Conservation (phyloP, 2,329 filamentous ascomycete genomes). For the Cercospora zeae-maydis region DNA sequence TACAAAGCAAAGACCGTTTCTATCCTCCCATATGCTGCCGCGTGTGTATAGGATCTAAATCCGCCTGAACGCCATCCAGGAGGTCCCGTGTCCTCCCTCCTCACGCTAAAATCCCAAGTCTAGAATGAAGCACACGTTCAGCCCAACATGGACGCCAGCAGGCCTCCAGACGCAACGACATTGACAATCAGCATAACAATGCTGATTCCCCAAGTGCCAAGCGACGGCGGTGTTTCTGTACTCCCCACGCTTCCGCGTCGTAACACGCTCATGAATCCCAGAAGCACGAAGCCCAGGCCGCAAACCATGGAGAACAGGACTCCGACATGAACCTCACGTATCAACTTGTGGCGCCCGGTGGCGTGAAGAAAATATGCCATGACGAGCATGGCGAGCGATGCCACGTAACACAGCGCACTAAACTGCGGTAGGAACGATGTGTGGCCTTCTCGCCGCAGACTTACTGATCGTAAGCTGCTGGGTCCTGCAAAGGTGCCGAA, state of each 20-base stretch:
- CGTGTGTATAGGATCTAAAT: background rate
- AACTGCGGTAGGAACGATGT: slow-evolving; percentile 25
- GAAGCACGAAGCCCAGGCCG: slow-evolving; percentile 61
- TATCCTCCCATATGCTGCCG: background rate
- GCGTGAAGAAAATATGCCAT: slow-evolving; percentile 63
- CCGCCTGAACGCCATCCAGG: background rate
- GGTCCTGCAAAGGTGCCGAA: slow-evolving; percentile 23
- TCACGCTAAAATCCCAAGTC: background rate
- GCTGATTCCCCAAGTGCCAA: slow-evolving; percentile 46
- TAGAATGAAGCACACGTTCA: background rate
- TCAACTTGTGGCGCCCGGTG: slow-evolving; percentile 65
- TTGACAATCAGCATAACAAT: slow-evolving; percentile 45
- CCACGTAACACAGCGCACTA: slow-evolving; percentile 53
- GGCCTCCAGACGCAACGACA: slow-evolving; percentile 50
- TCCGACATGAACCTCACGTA: slow-evolving; percentile 69
- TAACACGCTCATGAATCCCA: slow-evolving; percentile 58
- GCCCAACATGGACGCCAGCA: slow-evolving; percentile 51
- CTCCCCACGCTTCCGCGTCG: slow-evolving; percentile 42
- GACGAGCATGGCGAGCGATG: slow-evolving; percentile 60
- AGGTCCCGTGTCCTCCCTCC: background rate
- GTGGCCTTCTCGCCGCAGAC: background rate
- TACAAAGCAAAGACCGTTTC: background rate
- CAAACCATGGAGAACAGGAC: slow-evolving; percentile 66
- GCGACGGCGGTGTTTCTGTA: slow-evolving; percentile 31
- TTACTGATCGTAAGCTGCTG: background rate